Base-by-base conservation (phyloP, 495 filamentous ascomycete genomes). In the Neurospora sp. region DNA sequence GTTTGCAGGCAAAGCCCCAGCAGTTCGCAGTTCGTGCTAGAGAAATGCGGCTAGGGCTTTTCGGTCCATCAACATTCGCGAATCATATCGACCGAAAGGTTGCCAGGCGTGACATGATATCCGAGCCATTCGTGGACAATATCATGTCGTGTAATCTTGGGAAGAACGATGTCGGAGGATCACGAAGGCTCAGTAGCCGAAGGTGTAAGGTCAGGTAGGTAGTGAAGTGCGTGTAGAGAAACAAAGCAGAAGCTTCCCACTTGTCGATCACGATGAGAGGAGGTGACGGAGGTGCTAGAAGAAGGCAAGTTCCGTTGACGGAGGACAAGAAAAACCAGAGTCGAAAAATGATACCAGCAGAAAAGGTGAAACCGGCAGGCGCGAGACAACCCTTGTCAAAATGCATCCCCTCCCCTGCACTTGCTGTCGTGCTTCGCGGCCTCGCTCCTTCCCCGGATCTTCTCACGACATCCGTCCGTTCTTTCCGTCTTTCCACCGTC, bases 11-110 rank as follows among this genome's bases (percentile, higher is more conserved):
- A 61, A 61, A 40, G 37, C n/a, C 31, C 10, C 39, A 40, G 44
- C 39, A 38, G 71, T 69, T 70, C 44, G 68, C 27, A 65, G 53
- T 65, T 35, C 27, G 53, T 65, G 27, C 14, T n/a, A 37, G 59
- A 18, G 35, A 35, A 22, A 72, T 72, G 71, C 71, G 44, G 71
- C 70, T 72, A 42, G 73, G 37, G 71, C n/a, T 72, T 45, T 27
- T 42, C 71, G 69, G 71, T 37, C 70, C 69, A 70, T 69, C 12
- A 72, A 48, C 3, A 18, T 0, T 65, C 53, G 53, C 53, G 53
- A 65, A 65, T 65, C 53, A 35, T 35, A 65, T 37, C 53, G 18
- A 16, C 1, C 27, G 53, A 37, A 9, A 18, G 31, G 53, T 65
- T 35, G 9, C 53, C 53, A 65, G 31, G 53, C 27, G 53, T 65